Base-by-base conservation (phyloP, 2,329 filamentous ascomycete species). In the Aspergillus alliaceus region DNA sequence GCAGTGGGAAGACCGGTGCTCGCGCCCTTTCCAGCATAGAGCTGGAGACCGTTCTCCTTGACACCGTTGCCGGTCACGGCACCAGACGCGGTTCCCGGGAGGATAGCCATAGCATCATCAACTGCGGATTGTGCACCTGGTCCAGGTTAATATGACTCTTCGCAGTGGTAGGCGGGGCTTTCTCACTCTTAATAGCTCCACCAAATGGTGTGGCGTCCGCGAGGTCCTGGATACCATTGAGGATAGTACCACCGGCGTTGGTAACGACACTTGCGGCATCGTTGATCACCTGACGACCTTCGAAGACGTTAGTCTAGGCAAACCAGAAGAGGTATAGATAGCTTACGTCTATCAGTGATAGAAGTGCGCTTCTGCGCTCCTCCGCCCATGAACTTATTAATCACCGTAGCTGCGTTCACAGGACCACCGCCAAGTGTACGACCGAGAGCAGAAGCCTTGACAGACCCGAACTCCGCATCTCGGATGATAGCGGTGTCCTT, bases 401-500 rank as follows among this genome's bases (percentile, higher is more conserved):
- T 80, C 74, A 86, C 84, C 64, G 75, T 76, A 20, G 77, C 75
- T 27, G 86, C 81, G 59, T 86, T 78, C 59, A 89, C 80, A 56
- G 83, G 79, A 15, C 86, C 85, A 53, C 80, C 82, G 58, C 79
- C 83, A 66, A 84, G 72, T 52, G 86, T 89, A 62, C 85, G 83
- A 64, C 87, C 87, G n/a, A 90, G 81, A 51, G 87, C 79, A 32
- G 79, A 80, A 34, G 83, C 84, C 64, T 80, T 78, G 65, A 75
- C 77, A 49, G 76, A 80, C 37, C 76, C 75, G 56, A 89, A 79
- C 74, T 89, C 86, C 12, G 77, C 73, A 59, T 82, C 74, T 35
- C 86, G 84, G 73, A 89, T 88, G 77, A 89, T 88, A 71, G 86
- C 80, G n/a, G 87, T 89, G 68, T 90, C 87, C 58, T 82, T 84